These are phyloP conservation scores for Penicillium sp. DNA, from an alignment of 2,329 filamentous ascomycete species.

Conservation along the genomic window DNA sequence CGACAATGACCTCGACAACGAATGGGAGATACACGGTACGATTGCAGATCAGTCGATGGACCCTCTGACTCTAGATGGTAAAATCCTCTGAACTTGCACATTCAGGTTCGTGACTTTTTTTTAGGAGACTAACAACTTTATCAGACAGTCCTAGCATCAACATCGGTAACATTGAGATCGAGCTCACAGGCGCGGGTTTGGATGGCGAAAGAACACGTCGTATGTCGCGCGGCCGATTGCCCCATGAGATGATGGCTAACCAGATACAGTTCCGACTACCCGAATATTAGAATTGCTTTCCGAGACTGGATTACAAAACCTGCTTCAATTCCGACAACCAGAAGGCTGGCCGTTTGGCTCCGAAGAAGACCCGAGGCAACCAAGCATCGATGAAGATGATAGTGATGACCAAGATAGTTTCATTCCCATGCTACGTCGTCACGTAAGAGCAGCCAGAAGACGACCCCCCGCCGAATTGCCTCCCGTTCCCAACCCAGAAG, in stretches of 20 bases:
- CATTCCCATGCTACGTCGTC: too few relatives aligned
- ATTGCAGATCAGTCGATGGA: constrained; percentile 54
- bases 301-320: too few relatives aligned
- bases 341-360: too few relatives aligned
- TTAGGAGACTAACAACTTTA: not conserved
- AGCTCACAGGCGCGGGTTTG: constrained; percentile 40
- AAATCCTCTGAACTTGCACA: too few relatives aligned
- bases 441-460: too few relatives aligned
- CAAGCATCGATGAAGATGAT: too few relatives aligned
- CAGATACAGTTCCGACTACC: constrained; percentile 12
- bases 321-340: too few relatives aligned
- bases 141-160: constrained; percentile 41
- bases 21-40: constrained; percentile 8
- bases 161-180: constrained; percentile 34
- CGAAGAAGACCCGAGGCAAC: too few relatives aligned
- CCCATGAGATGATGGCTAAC: too few relatives aligned
- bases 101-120: not conserved
- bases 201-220: constrained; percentile 26
- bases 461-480: constrained; percentile 62
- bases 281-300: constrained; percentile 45
- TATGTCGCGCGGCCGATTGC: constrained; percentile 12
- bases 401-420: too few relatives aligned
- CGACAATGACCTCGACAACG: not conserved
- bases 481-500: constrained; percentile 79
- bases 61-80: constrained; percentile 31